Percentiles rank a stretch among this genome's conserved stretches.
Evolutionary conservation across 176 grass and related monocot genomes (phyloP).

Genomic region (Saccharum spontaneum): DNA sequence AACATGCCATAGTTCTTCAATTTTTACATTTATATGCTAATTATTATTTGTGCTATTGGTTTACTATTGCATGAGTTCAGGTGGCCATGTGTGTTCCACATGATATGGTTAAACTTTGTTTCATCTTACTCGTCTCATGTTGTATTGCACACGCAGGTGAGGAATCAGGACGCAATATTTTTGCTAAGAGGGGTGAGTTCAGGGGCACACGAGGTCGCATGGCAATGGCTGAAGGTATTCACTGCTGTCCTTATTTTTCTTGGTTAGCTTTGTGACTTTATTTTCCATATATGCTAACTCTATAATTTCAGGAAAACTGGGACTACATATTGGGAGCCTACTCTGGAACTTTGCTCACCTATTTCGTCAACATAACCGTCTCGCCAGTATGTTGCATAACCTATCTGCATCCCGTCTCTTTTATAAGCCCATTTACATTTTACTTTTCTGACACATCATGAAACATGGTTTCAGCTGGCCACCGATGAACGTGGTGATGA

Average conservation of each 20-base stretch:
- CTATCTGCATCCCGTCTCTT: not conserved
- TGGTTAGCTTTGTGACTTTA: not conserved
- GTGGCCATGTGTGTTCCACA: not conserved
- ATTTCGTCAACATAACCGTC: constrained; percentile 53
- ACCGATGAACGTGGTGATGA: constrained; percentile 74
- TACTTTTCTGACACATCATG: not conserved
- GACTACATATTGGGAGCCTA: constrained; percentile 71
- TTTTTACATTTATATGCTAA: not conserved
- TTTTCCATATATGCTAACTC: constrained; percentile 22
- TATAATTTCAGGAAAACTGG: constrained; percentile 80
- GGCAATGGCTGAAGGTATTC: constrained; percentile 92
- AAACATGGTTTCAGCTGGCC: constrained; percentile 53
- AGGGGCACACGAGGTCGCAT: constrained; percentile 66
- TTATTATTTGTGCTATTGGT: not conserved
- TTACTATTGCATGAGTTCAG: not conserved
- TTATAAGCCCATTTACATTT: not conserved
- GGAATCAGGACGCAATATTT: constrained; percentile 77
- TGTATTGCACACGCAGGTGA: constrained; percentile 55
- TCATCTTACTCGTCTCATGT: constrained; percentile 19
- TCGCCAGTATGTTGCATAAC: constrained; percentile 46
- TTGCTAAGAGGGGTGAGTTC: constrained; percentile 68
- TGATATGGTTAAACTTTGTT: constrained; percentile 10
- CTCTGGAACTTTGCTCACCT: constrained; percentile 75
- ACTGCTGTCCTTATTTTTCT: not conserved
- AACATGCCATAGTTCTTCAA: not conserved